These are phyloP conservation scores for Trichoderma semiorbis DNA, from an alignment of 2,329 filamentous ascomycete genomes.

Conservation along the genomic window DNA sequence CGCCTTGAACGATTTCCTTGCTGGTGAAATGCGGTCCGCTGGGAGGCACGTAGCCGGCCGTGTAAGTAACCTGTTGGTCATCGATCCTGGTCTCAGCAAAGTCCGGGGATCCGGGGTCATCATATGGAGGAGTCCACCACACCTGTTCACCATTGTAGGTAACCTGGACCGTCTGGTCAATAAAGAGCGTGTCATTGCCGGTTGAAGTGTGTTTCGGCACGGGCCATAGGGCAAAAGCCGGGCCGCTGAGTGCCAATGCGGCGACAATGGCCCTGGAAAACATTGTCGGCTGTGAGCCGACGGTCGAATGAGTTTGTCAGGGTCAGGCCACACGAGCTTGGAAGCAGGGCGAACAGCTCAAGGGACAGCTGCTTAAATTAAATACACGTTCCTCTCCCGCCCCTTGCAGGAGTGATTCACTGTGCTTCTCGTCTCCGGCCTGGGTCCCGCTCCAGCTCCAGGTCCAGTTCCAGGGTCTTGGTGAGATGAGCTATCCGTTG, in stretches of 20 bases:
- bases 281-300: slow-evolving; percentile 1
- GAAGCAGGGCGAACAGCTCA: not conserved
- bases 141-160: slow-evolving; percentile 52
- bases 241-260: slow-evolving; percentile 12
- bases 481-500: not conserved
- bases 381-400: not conserved
- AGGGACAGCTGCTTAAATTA: slow-evolving; percentile 1
- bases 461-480: not conserved
- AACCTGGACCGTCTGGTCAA: slow-evolving; percentile 49
- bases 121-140: not conserved
- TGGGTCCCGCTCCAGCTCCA: not conserved
- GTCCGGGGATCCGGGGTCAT: not conserved
- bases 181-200: slow-evolving; percentile 52
- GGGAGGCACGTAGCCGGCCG: slow-evolving; percentile 41
- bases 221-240: slow-evolving; percentile 56
- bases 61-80: slow-evolving; percentile 44
- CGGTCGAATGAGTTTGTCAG: not conserved
- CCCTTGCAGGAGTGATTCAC: not conserved
- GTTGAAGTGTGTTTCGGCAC: slow-evolving; percentile 49
- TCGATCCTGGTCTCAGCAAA: slow-evolving; percentile 15
- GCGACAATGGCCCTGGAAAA: slow-evolving; percentile 6
- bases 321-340: slow-evolving; percentile 2
- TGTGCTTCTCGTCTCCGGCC: not conserved
- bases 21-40: slow-evolving; percentile 43
- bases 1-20: slow-evolving; percentile 53